These are phyloP conservation scores for Pecoramyces ruminantium DNA, from an alignment of 192 early-diverging fungal genomes.

Conservation along the genomic window DNA sequence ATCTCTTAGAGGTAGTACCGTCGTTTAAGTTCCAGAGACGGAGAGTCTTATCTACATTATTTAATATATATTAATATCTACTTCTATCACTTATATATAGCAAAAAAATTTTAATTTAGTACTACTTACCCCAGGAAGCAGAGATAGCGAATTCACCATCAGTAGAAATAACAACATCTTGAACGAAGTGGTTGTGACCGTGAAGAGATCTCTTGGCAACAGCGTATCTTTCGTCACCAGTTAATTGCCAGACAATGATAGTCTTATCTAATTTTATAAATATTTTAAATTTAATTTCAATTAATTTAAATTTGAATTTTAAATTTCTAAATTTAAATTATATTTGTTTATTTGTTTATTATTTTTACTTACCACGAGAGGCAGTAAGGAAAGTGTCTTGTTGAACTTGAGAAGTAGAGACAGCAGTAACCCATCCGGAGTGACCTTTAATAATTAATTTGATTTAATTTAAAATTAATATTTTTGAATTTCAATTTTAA, in stretches of 20 bases:
- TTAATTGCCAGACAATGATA: slow-evolving; percentile 94
- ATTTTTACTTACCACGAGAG: slow-evolving; percentile 62
- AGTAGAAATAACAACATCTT: slow-evolving; percentile 95
- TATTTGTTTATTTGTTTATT: no score
- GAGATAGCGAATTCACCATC: slow-evolving; percentile 98
- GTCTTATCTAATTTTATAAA: slow-evolving; percentile 84
- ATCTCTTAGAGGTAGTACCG: slow-evolving; percentile 86
- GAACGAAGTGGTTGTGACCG: slow-evolving; percentile 99
- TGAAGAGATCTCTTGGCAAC: slow-evolving; percentile 71
- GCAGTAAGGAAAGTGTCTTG: slow-evolving; percentile 94
- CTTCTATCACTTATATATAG: background rate
- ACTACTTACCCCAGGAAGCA: slow-evolving; percentile 68
- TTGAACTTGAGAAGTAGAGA: slow-evolving; percentile 90
- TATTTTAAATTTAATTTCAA: slow-evolving; percentile 1
- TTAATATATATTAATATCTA: background rate
- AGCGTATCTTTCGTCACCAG: slow-evolving; percentile 90
- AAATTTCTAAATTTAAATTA: no score
- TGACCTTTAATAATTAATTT: slow-evolving; percentile 43
- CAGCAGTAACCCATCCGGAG: slow-evolving; percentile 82
- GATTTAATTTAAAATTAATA: no score
- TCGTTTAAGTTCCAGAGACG: slow-evolving; percentile 97
- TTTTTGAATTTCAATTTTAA: no score
- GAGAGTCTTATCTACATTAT: slow-evolving; percentile 77
- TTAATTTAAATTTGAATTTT: slow-evolving; percentile 4
- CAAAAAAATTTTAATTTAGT: slow-evolving; percentile 2